Conservation (phyloP, 257 asterid species). For the Lycium barbarum region DNA sequence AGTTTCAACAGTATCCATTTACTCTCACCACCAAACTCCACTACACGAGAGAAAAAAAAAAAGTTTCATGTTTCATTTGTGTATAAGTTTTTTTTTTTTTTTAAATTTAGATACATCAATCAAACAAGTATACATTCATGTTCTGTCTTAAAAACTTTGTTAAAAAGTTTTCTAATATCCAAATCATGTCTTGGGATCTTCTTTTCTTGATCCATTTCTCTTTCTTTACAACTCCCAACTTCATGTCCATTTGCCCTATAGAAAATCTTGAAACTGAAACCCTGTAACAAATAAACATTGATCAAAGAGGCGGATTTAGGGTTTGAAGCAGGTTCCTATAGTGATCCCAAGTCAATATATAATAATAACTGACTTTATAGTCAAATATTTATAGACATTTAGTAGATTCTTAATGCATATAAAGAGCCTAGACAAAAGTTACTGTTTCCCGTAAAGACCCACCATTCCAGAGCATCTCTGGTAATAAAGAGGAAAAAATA, state of each 20-base stretch:
- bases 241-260: conserved; percentile 15
- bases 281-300: background rate
- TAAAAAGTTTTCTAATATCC: conserved; percentile 7
- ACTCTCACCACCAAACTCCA: conserved; percentile 28
- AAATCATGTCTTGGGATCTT: background rate
- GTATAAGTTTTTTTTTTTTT: background rate
- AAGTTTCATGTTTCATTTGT: conserved; percentile 6
- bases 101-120: conserved; percentile 14
- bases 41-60: conserved; percentile 15
- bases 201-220: conserved; percentile 3
- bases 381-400: background rate
- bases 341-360: background rate
- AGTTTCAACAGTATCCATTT: background rate
- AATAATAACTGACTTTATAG: background rate
- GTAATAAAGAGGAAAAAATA: background rate
- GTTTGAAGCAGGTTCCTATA: background rate
- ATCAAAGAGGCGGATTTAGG: background rate
- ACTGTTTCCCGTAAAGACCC: background rate
- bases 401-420: background rate
- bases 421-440: background rate
- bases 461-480: background rate
- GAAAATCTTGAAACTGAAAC: conserved; percentile 19
- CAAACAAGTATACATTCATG: conserved; percentile 12
- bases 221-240: conserved; percentile 21
- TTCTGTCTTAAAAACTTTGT: conserved; percentile 11